Conservation (phyloP, 2,329 filamentous ascomycete species). For the Penicillium sp. region DNA sequence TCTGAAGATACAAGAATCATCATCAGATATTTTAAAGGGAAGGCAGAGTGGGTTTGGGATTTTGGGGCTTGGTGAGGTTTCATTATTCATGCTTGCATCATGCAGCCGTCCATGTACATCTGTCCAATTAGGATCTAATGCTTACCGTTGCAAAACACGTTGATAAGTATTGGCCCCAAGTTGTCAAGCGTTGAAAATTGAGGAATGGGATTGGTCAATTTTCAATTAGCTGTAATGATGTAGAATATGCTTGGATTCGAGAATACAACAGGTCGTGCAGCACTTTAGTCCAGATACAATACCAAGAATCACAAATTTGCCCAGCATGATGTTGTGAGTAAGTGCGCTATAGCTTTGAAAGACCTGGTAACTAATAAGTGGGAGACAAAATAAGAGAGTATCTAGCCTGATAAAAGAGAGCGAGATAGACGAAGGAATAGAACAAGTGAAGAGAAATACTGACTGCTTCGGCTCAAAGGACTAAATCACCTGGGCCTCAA, state of each 20-base stretch:
- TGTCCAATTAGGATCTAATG: background rate
- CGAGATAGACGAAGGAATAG: too few relatives aligned
- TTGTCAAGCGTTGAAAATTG: background rate
- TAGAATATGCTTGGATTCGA: background rate
- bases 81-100: background rate
- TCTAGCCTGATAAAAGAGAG: too few relatives aligned
- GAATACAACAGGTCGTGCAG: background rate
- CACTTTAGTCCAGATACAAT: background rate
- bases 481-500: too few relatives aligned
- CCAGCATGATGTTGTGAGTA: too few relatives aligned
- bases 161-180: background rate
- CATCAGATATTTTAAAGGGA: too few relatives aligned
- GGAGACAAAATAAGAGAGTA: too few relatives aligned
- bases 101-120: background rate
- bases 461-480: too few relatives aligned
- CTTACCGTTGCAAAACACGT: background rate
- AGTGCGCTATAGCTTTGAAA: too few relatives aligned
- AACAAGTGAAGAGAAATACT: too few relatives aligned
- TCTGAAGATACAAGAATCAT: too few relatives aligned
- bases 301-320: too few relatives aligned
- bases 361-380: fast-evolving
- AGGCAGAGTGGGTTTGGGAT: too few relatives aligned
- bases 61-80: background rate
- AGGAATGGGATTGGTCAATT: background rate
- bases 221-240: background rate